Percentiles rank a stretch among this genome's conserved stretches.
These are phyloP conservation scores for Phoma sp. DNA, from an alignment of 2,329 filamentous ascomycete genomes.

Conservation along the genomic window DNA sequence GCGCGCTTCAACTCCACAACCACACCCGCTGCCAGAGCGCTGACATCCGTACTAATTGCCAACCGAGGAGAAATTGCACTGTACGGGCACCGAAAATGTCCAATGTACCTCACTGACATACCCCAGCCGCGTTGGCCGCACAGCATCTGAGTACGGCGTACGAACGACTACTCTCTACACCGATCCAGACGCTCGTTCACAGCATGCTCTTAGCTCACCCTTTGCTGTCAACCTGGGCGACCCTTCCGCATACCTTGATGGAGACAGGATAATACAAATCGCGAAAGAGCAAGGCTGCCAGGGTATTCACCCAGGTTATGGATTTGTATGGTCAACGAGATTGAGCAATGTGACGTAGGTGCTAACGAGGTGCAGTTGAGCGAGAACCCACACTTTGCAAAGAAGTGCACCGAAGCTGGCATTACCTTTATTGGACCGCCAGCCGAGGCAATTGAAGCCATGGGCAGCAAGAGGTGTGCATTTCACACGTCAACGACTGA, in stretches of 20 bases:
- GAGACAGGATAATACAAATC: slow-evolving; percentile 87
- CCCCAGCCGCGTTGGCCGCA: slow-evolving; percentile 78
- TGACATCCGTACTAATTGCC: slow-evolving; percentile 87
- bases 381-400: slow-evolving; percentile 91
- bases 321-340: slow-evolving; percentile 63
- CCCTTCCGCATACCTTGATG: slow-evolving; percentile 88
- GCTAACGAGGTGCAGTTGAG: slow-evolving; percentile 62
- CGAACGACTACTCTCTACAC: slow-evolving; percentile 95
- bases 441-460: slow-evolving; percentile 74
- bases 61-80: slow-evolving; percentile 97
- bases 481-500: not conserved
- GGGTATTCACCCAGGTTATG: slow-evolving; percentile 95
- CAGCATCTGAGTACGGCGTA: slow-evolving; percentile 87
- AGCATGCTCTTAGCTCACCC: slow-evolving; percentile 86
- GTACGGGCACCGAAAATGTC: slow-evolving; percentile 41
- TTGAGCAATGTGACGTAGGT: not conserved
- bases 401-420: slow-evolving; percentile 85
- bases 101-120: slow-evolving; percentile 9
- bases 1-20: slow-evolving; percentile 42
- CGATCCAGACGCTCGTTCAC: slow-evolving; percentile 83
- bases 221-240: slow-evolving; percentile 85
- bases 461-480: slow-evolving; percentile 86
- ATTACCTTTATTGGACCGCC: slow-evolving; percentile 95
- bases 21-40: slow-evolving; percentile 45
- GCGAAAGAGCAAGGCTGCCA: slow-evolving; percentile 87